Evolutionary conservation across 148 eudicot genomes (phyloP).

Genomic region (Fallopia convolvulus): DNA sequence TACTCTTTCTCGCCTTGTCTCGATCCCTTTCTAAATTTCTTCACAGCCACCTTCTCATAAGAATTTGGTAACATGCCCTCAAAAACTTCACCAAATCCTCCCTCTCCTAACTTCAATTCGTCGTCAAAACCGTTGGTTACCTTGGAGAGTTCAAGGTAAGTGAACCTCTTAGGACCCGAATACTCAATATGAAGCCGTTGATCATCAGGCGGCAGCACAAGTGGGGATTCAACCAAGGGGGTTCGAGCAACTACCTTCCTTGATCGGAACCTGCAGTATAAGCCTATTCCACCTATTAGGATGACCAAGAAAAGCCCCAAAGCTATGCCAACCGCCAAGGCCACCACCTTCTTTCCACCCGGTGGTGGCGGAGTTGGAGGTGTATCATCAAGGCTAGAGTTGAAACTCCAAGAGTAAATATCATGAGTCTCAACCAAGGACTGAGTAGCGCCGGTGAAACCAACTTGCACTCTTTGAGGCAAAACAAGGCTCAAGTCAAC

Average conservation of each 20-base stretch:
- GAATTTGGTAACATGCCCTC: too few relatives aligned
- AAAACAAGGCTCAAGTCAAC: too few relatives aligned
- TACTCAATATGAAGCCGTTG: slow-evolving; percentile 15
- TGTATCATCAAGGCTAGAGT: too few relatives aligned
- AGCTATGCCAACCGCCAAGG: slow-evolving; percentile 12
- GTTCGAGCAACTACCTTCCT: not conserved
- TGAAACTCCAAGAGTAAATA: too few relatives aligned
- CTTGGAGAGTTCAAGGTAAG: slow-evolving; percentile 7
- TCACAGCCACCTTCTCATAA: slow-evolving; percentile 14
- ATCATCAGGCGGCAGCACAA: too few relatives aligned
- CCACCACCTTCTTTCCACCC: slow-evolving; percentile 9
- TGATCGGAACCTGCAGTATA: not conserved
- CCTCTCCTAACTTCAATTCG: slow-evolving; percentile 22
- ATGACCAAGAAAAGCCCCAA: slow-evolving; percentile 19
- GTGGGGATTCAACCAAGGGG: too few relatives aligned
- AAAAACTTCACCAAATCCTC: slow-evolving; percentile 23
- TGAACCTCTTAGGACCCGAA: slow-evolving; percentile 24
- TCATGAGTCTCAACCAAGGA: too few relatives aligned
- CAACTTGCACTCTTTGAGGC: too few relatives aligned
- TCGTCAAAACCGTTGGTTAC: slow-evolving; percentile 19
- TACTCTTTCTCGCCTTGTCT: slow-evolving; percentile 17
- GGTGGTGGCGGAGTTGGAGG: too few relatives aligned
- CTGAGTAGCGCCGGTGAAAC: too few relatives aligned
- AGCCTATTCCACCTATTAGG: not conserved
- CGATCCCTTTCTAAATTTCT: slow-evolving; percentile 20